phyloP scores from a whole-genome alignment of 768 basidiomycete species.

The Mycena belliarum region DNA sequence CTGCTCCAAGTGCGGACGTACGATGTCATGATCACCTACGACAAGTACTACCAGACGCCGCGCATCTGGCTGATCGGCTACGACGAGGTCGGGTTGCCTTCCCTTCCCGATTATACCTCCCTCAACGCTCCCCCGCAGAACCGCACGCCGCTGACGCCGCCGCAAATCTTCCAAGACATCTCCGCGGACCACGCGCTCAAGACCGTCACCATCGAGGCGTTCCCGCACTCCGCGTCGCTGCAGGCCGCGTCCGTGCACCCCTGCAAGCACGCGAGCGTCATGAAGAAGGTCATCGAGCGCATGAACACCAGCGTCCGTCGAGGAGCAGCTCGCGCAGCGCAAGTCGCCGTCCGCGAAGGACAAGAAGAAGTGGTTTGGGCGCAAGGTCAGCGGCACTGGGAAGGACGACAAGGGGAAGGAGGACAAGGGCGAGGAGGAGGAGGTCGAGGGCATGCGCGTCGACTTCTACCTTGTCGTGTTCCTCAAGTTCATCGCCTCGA shows the following conservation, averaged over 20 bases:
- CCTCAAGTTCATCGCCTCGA: constrained; percentile 98
- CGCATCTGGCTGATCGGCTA: constrained; percentile 97
- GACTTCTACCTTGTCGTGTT: constrained; percentile 98
- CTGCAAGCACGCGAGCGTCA: constrained; percentile 97
- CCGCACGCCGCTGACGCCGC: constrained; percentile 81
- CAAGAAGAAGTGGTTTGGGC: constrained; percentile 86
- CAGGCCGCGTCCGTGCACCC: constrained; percentile 95
- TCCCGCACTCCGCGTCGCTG: constrained; percentile 88
- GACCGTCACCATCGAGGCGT: constrained; percentile 97
- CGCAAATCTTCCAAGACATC: constrained; percentile 96
- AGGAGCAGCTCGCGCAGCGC: constrained; percentile 74
- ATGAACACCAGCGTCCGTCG: constrained; percentile 91
- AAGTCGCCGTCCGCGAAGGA: constrained; percentile 41
- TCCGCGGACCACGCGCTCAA: constrained; percentile 97
- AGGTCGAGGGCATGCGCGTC: constrained; percentile 89
- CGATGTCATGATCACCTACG: constrained; percentile 99
- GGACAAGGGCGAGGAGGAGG: constrained; percentile 62
- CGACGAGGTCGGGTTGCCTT: constrained; percentile 70
- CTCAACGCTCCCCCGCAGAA: constrained; percentile 42
- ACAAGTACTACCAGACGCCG: constrained; percentile 99
- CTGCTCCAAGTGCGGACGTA: constrained; percentile 95
- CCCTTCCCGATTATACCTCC: neutral
- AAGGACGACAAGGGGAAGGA: no score
- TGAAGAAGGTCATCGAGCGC: constrained; percentile 99
- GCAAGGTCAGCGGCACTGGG: constrained; percentile 61